A percentile compares a stretch with the other conserved stretches of the same genome.
Conservation (phyloP, 257 asterid genomes). For the Jacaranda mimosifolia region DNA sequence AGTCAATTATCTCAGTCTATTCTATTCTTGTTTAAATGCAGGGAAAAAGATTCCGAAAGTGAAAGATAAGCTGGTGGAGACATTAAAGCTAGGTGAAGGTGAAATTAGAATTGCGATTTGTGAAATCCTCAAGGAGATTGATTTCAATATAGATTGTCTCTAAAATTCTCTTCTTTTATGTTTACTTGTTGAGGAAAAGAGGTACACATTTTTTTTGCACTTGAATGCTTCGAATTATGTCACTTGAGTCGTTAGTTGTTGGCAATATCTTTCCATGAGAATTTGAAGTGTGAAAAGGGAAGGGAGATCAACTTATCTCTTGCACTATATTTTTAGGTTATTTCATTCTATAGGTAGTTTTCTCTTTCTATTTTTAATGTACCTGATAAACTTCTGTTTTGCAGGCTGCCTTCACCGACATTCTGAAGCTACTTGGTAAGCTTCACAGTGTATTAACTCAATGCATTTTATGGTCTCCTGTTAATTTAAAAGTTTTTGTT, state of each 20-base stretch:
- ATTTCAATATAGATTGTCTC: constrained; percentile 71
- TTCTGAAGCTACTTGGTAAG: constrained; percentile 88
- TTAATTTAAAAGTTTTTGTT: neutral
- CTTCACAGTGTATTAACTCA: neutral
- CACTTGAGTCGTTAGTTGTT: neutral
- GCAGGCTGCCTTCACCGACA: constrained; percentile 98
- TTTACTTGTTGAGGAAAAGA: constrained; percentile 10
- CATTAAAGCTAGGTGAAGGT: constrained; percentile 54
- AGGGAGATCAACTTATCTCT: neutral
- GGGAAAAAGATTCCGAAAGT: constrained; percentile 60
- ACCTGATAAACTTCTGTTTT: constrained; percentile 33
- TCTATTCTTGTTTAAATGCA: constrained; percentile 38
- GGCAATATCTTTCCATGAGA: neutral
- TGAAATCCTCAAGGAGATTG: constrained; percentile 67
- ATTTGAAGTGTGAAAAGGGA: constrained; percentile 17
- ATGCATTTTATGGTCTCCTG: neutral
- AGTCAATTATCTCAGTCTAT: constrained; percentile 7
- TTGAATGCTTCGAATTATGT: constrained; percentile 2
- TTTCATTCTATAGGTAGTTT: neutral
- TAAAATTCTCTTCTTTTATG: constrained; percentile 10
- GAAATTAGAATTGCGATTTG: constrained; percentile 53
- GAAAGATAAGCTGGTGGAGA: constrained; percentile 53
- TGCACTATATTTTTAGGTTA: constrained; percentile 13
- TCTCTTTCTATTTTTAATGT: constrained; percentile 12
- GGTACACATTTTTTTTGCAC: constrained; percentile 11